Base-by-base conservation (phyloP, 2,329 filamentous ascomycete species). In the Pyricularia grisea region DNA sequence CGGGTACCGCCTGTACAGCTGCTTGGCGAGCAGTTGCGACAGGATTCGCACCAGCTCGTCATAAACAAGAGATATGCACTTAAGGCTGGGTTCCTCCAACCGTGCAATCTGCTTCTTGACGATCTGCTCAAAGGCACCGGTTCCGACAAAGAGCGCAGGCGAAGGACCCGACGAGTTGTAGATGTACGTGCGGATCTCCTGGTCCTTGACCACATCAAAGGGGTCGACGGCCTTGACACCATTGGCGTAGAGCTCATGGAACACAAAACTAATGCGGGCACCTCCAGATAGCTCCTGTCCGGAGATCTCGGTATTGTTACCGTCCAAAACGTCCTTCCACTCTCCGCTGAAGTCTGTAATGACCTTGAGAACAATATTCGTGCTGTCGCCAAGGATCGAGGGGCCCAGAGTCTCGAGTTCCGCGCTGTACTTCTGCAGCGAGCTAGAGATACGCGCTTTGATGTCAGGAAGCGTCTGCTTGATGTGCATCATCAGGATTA, bases 401-500 rank as follows among this genome's bases (percentile, higher is more conserved):
- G 97, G 94, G 27, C 96, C 95, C 14, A 99, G 85, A 71, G 90
- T 88, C 69, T 88, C 83, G 27, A 99, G 86, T 79, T 99, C 95
- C 61, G 88, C 81, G 4, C 87, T 84, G 80, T 99, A 99, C 79
- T 99, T 99, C 77, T 94, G 90, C 70, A 99, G 84, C 17, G 94
- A 97, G 73, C 92, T 91, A n/a, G 92, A 88, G 74, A 99, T 99
- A 72, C 96, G 91, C 17, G 92, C 93, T 83, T 99, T 99, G 84
- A 99, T 99, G 77, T 99, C 95, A 60, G 95, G 95, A 17, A 99
- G 87, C 1, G 95, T 99, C 83, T 99, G 94, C 82, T 99, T 99
- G 84, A 99, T 99, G 84, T 99, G 95, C 95, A 99, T 99, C 94
- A 99, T 98, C 74, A 99, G 87, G 77, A 99, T 98, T 76, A 99